Base-by-base conservation (phyloP, 805 yeast genomes). In the Tetrapisispora fleetii region DNA sequence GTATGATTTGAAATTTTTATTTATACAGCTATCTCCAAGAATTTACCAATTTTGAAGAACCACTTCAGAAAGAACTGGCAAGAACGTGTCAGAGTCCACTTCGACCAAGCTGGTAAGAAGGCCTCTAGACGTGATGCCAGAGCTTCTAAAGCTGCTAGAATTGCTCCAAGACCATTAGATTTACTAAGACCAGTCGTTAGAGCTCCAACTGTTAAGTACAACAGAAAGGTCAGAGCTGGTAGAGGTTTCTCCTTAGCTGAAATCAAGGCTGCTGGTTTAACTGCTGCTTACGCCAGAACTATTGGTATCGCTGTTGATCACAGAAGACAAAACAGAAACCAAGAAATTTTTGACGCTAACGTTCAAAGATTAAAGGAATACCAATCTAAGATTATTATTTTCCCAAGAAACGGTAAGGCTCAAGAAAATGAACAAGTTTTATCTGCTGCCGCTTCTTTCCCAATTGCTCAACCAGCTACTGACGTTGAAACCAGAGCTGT, bases 51-150 rank as follows among this genome's bases (percentile, higher is more conserved):
- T 80, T 85, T 87, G 83, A 88, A 87, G 85, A 91, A 91, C 85
- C 99, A 93, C 82, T 91, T 91, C 95, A 85, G 97, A 83, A 91
- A 91, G 87, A 91, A 91, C 95, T 93, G 99, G 99, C 98, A 93
- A 80, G 95, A 88, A 78, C 87, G 98, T 73, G 99, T 93, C 82
- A 87, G 81, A 75, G 96, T 88, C 69, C 99, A 95, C 89, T 85
- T 93, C 73, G 97, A 93, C 91, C 99, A 93, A 82, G 96, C 99
- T 71, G 99, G 99, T 75, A 89, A 91, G 84, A 93, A 93, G 84
- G 89, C 78, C 70, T 83, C 95, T 60, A 89, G 99, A 84, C 85
- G 99, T 80, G 79, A 77, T 63, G 85, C 96, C 63, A 88, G 99
- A 79, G 84, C 86, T 71, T 68, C 83, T 67, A 90, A 85, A 80